Percentiles rank a stretch among this genome's conserved stretches.
phyloP scores from a whole-genome alignment of 495 filamentous ascomycete genomes.

The Aspergillus bertholletiae region DNA sequence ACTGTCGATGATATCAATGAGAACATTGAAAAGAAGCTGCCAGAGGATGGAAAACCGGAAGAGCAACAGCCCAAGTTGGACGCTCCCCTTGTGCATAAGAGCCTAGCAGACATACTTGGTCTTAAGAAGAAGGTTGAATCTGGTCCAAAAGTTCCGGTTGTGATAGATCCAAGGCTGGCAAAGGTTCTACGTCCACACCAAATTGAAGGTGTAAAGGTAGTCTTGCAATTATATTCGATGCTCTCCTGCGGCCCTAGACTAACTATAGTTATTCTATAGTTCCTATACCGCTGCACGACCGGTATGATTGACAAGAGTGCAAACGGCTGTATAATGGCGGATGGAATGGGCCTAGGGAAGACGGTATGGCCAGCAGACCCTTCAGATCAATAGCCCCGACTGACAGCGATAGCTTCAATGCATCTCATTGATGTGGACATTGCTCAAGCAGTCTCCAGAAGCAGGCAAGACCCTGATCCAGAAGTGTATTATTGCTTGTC shows the following conservation, averaged over 20 bases:
- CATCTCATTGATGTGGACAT: constrained; percentile 87
- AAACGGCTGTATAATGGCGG: constrained; percentile 98
- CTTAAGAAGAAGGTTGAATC: constrained; percentile 84
- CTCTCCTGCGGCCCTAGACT: not conserved
- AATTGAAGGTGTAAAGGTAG: constrained; percentile 89
- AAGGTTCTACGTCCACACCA: constrained; percentile 97
- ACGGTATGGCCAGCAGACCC: constrained; percentile 52
- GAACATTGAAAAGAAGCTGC: constrained; percentile 44
- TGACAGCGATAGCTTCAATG: constrained; percentile 60
- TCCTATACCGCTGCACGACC: constrained; percentile 90
- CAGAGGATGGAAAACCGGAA: constrained; percentile 48
- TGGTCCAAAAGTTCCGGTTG: constrained; percentile 86
- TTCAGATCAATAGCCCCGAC: constrained; percentile 11
- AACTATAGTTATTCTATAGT: constrained; percentile 37
- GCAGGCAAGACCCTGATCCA: constrained; percentile 91
- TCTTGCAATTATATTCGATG: not conserved
- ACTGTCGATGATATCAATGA: constrained; percentile 83
- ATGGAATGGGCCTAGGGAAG: constrained; percentile 98
- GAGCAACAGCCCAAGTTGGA: constrained; percentile 59
- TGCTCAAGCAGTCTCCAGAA: constrained; percentile 92
- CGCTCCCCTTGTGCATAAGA: constrained; percentile 84
- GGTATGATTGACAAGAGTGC: constrained; percentile 92
- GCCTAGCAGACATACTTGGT: constrained; percentile 91
- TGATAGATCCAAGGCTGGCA: constrained; percentile 88
- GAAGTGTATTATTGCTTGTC: constrained; percentile 98